Percentiles rank a stretch among this genome's conserved stretches.
phyloP scores from a whole-genome alignment of 768 basidiomycete species.

The Tubosaeta sp. region DNA sequence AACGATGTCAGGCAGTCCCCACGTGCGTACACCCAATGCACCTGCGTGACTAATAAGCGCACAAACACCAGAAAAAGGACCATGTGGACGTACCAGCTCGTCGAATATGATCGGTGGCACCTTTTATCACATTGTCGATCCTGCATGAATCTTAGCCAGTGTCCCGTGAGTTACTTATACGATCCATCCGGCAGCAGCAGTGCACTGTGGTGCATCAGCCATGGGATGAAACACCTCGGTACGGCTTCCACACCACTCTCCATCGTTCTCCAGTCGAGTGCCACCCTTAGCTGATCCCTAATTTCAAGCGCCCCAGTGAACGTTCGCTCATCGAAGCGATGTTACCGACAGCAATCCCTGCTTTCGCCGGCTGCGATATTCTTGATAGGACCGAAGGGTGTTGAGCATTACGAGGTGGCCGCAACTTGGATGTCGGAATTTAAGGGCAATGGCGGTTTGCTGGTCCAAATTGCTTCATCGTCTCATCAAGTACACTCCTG shows the following conservation, averaged over 20 bases:
- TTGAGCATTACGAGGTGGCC: too few species aligned
- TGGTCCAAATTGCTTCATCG: too few species aligned
- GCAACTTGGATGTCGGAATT: too few species aligned
- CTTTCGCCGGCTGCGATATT: too few species aligned
- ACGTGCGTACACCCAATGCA: conserved; percentile 83
- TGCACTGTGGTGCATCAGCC: conserved; percentile 80
- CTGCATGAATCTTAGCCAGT: conserved; percentile 87
- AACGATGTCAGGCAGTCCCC: conserved; percentile 80
- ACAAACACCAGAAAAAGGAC: neutral
- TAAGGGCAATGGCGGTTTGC: too few species aligned
- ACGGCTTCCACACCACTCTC: too few species aligned
- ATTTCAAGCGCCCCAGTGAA: too few species aligned
- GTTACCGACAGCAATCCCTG: too few species aligned
- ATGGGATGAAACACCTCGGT: conserved; percentile 47
- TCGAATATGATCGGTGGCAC: conserved; percentile 87
- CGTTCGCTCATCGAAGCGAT: too few species aligned
- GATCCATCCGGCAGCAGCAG: conserved; percentile 79
- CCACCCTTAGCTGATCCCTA: too few species aligned
- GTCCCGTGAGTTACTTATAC: conserved; percentile 81
- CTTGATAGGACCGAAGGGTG: too few species aligned
- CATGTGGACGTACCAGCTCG: conserved; percentile 65
- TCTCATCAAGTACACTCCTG: neutral
- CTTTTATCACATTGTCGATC: conserved; percentile 82
- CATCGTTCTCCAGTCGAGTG: too few species aligned
- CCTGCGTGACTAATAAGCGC: conserved; percentile 34